phyloP scores from a whole-genome alignment of 805 yeast genomes.

The Pichia kluyveri region DNA sequence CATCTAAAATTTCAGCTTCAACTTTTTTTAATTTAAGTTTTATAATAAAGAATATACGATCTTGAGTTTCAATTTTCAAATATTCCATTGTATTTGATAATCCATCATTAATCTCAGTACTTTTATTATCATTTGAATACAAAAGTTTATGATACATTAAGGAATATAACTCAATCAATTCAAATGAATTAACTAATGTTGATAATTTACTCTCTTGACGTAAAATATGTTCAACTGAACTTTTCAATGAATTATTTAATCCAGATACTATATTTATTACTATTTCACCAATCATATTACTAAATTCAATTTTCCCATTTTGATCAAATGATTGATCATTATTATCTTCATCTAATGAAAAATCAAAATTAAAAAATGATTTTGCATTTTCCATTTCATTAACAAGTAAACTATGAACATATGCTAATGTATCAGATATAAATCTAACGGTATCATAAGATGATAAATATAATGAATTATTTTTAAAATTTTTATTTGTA shows the following conservation, averaged over 20 bases:
- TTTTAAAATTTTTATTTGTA: slow-evolving; percentile 27
- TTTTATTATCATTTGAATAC: slow-evolving; percentile 8
- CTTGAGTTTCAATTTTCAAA: slow-evolving; percentile 28
- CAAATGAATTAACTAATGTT: slow-evolving; percentile 48
- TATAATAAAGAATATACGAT: slow-evolving; percentile 32
- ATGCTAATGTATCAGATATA: slow-evolving; percentile 82
- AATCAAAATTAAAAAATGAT: slow-evolving; percentile 43
- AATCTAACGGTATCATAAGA: slow-evolving; percentile 78
- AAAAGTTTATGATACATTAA: slow-evolving; percentile 52
- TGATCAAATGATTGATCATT: background rate
- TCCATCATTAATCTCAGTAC: slow-evolving; percentile 5
- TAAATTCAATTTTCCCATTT: slow-evolving; percentile 9
- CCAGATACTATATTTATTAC: slow-evolving; percentile 43
- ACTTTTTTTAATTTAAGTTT: slow-evolving; percentile 30
- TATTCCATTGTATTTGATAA: slow-evolving; percentile 20
- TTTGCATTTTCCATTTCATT: slow-evolving; percentile 76
- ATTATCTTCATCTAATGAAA: slow-evolving; percentile 8
- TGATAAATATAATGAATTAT: slow-evolving; percentile 36
- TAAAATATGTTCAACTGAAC: slow-evolving; percentile 60
- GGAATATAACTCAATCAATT: slow-evolving; percentile 57
- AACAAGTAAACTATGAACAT: slow-evolving; percentile 75
- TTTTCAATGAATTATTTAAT: slow-evolving; percentile 50
- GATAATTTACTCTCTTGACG: slow-evolving; percentile 53
- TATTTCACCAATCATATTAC: slow-evolving; percentile 25
- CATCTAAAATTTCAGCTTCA: slow-evolving; percentile 24